Conservation (phyloP, 1,284 basidiomycete species). For the Coriolopsis trogii region DNA sequence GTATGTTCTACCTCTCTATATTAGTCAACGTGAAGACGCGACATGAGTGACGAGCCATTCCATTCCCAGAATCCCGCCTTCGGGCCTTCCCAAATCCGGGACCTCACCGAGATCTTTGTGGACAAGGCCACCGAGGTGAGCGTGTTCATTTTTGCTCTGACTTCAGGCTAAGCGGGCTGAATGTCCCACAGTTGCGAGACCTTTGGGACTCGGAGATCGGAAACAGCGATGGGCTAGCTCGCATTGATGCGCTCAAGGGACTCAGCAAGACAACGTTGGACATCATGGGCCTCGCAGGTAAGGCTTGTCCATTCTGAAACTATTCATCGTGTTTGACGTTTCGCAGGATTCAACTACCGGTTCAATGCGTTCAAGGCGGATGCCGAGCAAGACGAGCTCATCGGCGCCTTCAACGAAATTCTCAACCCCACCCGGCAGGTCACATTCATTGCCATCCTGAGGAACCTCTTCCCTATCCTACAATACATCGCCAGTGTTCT, state of each 20-base stretch:
- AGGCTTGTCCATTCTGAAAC: too few relatives aligned
- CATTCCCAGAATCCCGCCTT: slow-evolving; percentile 59
- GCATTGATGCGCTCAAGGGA: slow-evolving; percentile 44
- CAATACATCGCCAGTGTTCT: slow-evolving; percentile 20
- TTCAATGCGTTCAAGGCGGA: slow-evolving; percentile 42
- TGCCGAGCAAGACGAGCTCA: slow-evolving; percentile 36
- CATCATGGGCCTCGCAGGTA: slow-evolving; percentile 51
- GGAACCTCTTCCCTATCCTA: slow-evolving; percentile 14
- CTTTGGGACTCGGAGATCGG: slow-evolving; percentile 25
- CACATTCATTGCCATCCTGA: slow-evolving; percentile 7
- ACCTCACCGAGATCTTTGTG: slow-evolving; percentile 56
- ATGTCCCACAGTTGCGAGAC: slow-evolving; percentile 36
- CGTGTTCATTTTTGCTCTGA: background rate
- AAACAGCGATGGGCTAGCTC: slow-evolving; percentile 9
- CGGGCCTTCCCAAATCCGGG: slow-evolving; percentile 53
- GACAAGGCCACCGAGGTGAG: slow-evolving; percentile 51
- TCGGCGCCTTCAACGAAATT: slow-evolving; percentile 41
- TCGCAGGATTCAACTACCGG: slow-evolving; percentile 55
- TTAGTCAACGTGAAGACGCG: too few relatives aligned
- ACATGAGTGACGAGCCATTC: too few relatives aligned
- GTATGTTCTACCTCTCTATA: background rate
- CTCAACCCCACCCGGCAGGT: slow-evolving; percentile 10
- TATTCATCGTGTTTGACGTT: too few relatives aligned
- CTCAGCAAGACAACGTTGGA: slow-evolving; percentile 50
- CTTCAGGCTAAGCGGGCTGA: too few relatives aligned